Conservation (phyloP, 2,329 filamentous ascomycete species). For the Trichoderma pleuroti region DNA sequence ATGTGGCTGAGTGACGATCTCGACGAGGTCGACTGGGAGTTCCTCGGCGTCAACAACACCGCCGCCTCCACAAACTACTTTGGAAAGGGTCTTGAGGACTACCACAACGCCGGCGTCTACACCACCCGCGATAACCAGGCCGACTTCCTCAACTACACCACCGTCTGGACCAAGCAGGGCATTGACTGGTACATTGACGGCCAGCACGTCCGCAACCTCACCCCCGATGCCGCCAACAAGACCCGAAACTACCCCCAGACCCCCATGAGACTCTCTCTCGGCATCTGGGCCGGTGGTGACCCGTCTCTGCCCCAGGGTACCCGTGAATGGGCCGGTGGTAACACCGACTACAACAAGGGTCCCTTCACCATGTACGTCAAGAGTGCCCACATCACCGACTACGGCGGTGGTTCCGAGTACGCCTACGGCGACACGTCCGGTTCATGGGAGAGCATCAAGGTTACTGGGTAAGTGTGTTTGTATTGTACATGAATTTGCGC, state of each 20-base stretch:
- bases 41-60: slow-evolving; percentile 63
- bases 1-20: slow-evolving; percentile 81
- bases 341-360: slow-evolving; percentile 60
- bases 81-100: slow-evolving; percentile 66
- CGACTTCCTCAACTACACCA: slow-evolving; percentile 73
- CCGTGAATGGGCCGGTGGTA: slow-evolving; percentile 66
- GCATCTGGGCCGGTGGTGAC: slow-evolving; percentile 64
- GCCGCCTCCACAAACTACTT: slow-evolving; percentile 73
- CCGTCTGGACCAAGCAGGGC: slow-evolving; percentile 64
- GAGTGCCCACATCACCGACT: slow-evolving; percentile 53
- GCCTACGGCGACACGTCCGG: slow-evolving; percentile 60
- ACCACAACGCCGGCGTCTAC: slow-evolving; percentile 61
- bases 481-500: background rate
- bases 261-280: slow-evolving; percentile 66
- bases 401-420: slow-evolving; percentile 63
- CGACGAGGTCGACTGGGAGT: slow-evolving; percentile 87
- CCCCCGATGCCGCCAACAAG: slow-evolving; percentile 57
- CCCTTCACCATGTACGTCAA: slow-evolving; percentile 75
- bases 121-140: slow-evolving; percentile 51
- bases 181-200: slow-evolving; percentile 71
- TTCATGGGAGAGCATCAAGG: slow-evolving; percentile 60
- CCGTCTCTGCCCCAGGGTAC: slow-evolving; percentile 52
- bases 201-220: slow-evolving; percentile 59
- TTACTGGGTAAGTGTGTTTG: slow-evolving; percentile 44
- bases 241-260: slow-evolving; percentile 70